Percentiles rank a stretch among this genome's conserved stretches.
Evolutionary conservation across 805 yeast genomes (phyloP).

Genomic region (Pichia californica): DNA sequence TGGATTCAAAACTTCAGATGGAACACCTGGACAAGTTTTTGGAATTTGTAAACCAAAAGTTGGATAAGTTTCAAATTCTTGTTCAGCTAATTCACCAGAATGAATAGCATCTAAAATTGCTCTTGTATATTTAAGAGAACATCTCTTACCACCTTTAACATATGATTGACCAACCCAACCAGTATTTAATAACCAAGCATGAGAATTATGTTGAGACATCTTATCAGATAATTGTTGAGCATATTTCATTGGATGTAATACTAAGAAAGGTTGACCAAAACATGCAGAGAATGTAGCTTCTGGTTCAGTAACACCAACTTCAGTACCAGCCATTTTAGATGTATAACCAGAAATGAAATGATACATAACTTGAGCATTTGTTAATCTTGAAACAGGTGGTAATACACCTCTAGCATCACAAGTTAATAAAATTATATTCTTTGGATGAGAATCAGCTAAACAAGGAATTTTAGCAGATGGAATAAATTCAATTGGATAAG

Average conservation of each 20-base stretch:
- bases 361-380: conserved; percentile 97
- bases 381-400: conserved; percentile 92
- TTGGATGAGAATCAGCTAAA: conserved; percentile 82
- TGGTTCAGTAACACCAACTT: conserved; percentile 97
- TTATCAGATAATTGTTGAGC: conserved; percentile 94
- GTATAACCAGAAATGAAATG: conserved; percentile 98
- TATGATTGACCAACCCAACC: conserved; percentile 98
- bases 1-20: conserved; percentile 81
- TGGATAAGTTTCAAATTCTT: conserved; percentile 77
- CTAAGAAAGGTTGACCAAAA: conserved; percentile 98
- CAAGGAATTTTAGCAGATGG: conserved; percentile 97
- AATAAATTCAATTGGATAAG: conserved; percentile 94
- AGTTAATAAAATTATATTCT: conserved; percentile 84
- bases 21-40: conserved; percentile 74
- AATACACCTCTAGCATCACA: conserved; percentile 98
- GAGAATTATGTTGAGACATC: conserved; percentile 80
- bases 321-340: conserved; percentile 99
- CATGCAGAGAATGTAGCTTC: conserved; percentile 97
- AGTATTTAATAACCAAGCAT: conserved; percentile 95
- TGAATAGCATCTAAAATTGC: conserved; percentile 93
- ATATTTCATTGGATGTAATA: conserved; percentile 95
- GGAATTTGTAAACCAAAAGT: conserved; percentile 86
- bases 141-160: conserved; percentile 90
- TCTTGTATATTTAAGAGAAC: conserved; percentile 96
- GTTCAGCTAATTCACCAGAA: conserved; percentile 77